These are phyloP conservation scores for Closterium sp. DNA, from an alignment of 139 green algal genomes.

Conservation along the genomic window DNA sequence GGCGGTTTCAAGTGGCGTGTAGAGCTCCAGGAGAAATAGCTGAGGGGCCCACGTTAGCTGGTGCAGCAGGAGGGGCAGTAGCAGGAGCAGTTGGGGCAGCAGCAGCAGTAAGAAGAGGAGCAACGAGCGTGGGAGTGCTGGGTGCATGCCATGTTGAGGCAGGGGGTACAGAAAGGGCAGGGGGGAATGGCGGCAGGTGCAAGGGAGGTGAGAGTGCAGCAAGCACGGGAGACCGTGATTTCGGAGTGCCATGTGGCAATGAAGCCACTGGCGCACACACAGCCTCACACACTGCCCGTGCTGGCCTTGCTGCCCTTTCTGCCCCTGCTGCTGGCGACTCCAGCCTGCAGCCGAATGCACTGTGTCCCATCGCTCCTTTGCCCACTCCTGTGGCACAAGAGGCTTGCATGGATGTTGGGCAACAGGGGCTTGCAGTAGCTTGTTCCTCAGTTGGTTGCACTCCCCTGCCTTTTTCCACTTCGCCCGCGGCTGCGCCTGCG, in stretches of 20 bases:
- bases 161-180: not conserved
- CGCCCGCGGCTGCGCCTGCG: too few relatives aligned
- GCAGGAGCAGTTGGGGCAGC: not conserved
- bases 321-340: not conserved
- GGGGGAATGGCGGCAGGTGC: not conserved
- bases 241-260: too few relatives aligned
- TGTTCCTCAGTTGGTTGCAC: too few relatives aligned
- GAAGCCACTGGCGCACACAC: too few relatives aligned
- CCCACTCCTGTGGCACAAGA: not conserved
- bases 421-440: not conserved
- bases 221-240: too few relatives aligned
- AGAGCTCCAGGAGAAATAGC: not conserved
- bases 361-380: not conserved
- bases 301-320: too few relatives aligned
- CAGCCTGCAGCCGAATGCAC: not conserved
- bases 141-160: not conserved
- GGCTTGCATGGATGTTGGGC: not conserved
- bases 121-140: not conserved
- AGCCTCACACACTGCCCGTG: not conserved
- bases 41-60: not conserved
- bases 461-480: not conserved
- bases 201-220: not conserved
- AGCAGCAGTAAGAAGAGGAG: not conserved
- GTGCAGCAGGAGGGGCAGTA: not conserved
- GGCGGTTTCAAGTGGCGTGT: not conserved